Conservation (phyloP, 2,329 filamentous ascomycete species). For the Samsoniella hepiali region DNA sequence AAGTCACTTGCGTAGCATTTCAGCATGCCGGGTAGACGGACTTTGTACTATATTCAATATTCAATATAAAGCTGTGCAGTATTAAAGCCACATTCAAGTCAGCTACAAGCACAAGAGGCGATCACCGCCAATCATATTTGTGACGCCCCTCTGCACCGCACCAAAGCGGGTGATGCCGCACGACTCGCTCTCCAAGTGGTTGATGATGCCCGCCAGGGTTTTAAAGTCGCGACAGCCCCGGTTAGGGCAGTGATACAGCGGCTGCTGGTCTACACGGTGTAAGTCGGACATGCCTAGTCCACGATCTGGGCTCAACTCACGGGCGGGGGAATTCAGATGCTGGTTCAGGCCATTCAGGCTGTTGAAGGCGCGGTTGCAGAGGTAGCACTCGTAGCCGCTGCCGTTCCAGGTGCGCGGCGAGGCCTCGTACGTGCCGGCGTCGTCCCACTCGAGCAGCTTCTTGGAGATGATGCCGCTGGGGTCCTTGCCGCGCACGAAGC, state of each 20-base stretch:
- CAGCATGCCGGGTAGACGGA: too few species aligned
- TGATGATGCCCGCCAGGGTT: conserved; percentile 37
- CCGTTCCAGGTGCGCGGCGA: conserved; percentile 45
- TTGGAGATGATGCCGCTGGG: conserved; percentile 47
- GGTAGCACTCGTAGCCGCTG: conserved; percentile 25
- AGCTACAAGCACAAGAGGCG: conserved; percentile 47
- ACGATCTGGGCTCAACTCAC: neutral
- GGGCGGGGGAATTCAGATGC: conserved; percentile 50
- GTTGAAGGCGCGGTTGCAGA: conserved; percentile 48
- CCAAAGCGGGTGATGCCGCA: conserved; percentile 39
- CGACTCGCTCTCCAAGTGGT: conserved; percentile 44
- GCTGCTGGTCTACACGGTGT: conserved; percentile 32
- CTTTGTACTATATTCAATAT: neutral
- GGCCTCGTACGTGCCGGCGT: conserved; percentile 34
- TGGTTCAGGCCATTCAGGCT: conserved; percentile 39
- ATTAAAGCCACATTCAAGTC: neutral
- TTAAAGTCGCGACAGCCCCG: conserved; percentile 37
- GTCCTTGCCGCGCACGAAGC: conserved; percentile 44
- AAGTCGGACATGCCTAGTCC: neutral
- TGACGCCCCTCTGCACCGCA: conserved; percentile 29
- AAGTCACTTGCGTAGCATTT: neutral
- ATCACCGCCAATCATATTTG: conserved; percentile 33
- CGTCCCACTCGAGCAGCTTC: conserved; percentile 46
- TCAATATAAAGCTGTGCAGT: neutral
- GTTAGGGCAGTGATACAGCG: conserved; percentile 41